Evolutionary conservation across 352 stramenopile species (phyloP), one percentile per base, ranked within the genome.

Genomic region (Phytophthora citrophthora): DNA sequence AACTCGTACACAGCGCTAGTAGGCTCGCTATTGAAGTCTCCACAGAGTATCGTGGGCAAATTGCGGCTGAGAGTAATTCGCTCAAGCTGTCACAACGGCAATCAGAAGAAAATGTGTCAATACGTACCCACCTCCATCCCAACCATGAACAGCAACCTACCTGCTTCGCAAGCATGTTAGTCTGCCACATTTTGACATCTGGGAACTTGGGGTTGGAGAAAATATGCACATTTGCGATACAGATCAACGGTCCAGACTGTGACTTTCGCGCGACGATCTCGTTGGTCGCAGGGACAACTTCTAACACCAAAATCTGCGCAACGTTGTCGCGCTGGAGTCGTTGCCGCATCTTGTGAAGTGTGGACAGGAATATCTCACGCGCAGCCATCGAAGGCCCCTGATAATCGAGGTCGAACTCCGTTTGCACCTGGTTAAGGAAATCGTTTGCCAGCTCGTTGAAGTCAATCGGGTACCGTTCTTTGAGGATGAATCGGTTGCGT

Each of bases 141-240:
- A 20, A 51, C 6, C 24, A 8, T 44, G 51, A 5, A 32, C 20
- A 23, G 15, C 3, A 56, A 15, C 61, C 3, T 38, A 93, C 84
- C 79, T 95, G 83, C 58, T 97, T 90, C 29, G 97, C 51, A 4
- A 98, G 74, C 48, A 90, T 86, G 44, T 89, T 83, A 27, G 89
- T 91, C 76, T 99, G 98, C 97, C 97, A 99, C 24, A 99, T 86
- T 81, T 99, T 99, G 36, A 99, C 97, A 76, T 99, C 98, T 13
- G 94, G 94, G 61, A 98, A 99, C 68, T 99, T 97, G 46, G 98
- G 98, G 76, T 99, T 98, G 45, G 93, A 98, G 69, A 99, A 99
- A 24, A 99, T 86, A 83, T 99, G 98, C 4, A 98, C 98, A 66
- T 99, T 99, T 1, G 95, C 83, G 56, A 99, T 88, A 70, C 96